Percentiles rank a stretch among this genome's conserved stretches.
These are phyloP conservation scores for Botrytis medusae DNA, from an alignment of 2,329 filamentous ascomycete genomes.

Conservation along the genomic window DNA sequence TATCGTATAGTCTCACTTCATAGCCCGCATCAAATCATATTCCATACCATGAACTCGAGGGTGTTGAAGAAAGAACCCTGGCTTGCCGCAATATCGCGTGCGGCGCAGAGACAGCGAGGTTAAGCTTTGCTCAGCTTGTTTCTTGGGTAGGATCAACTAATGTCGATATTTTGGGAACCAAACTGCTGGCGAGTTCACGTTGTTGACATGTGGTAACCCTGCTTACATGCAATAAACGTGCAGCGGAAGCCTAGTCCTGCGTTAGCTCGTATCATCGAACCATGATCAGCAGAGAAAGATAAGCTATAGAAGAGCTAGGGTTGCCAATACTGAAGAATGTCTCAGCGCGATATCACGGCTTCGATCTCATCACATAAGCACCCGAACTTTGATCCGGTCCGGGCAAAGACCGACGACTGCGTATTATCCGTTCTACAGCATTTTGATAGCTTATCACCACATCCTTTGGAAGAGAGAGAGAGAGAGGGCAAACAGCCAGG, in stretches of 20 bases:
- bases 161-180: not conserved
- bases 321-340: not conserved
- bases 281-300: not conserved
- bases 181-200: not conserved
- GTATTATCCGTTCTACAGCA: not conserved
- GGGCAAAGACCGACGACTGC: not conserved
- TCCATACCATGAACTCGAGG: not conserved
- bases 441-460: not conserved
- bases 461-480: not conserved
- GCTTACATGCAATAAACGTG: not conserved
- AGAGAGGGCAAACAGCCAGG: not conserved
- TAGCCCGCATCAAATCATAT: not conserved
- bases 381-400: not conserved
- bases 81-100: not conserved
- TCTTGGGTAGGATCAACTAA: not conserved
- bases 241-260: not conserved
- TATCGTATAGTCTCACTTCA: slow-evolving; percentile 15
- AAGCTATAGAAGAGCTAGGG: not conserved
- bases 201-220: slow-evolving; percentile 10
- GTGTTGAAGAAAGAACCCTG: slow-evolving; percentile 7
- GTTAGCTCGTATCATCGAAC: not conserved
- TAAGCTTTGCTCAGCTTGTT: slow-evolving; percentile 9
- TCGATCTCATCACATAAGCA: not conserved
- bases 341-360: not conserved
- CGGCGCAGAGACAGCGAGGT: not conserved